These are phyloP conservation scores for Cyclotella choctawhatcheeana DNA, from an alignment of 108 stramenopile genomes.

Conservation along the genomic window DNA sequence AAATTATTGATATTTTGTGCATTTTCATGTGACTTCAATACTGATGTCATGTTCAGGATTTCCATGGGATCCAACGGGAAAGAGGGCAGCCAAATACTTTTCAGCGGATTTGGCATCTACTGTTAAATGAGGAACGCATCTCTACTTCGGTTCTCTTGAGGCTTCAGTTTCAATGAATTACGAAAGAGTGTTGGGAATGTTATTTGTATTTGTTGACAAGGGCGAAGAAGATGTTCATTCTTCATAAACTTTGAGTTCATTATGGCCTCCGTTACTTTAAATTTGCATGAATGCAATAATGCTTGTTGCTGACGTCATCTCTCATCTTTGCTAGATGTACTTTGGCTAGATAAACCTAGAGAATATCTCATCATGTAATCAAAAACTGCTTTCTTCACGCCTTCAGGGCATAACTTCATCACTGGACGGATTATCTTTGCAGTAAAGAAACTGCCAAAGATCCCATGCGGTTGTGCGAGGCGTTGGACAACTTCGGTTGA, in stretches of 20 bases:
- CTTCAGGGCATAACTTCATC: slow-evolving; percentile 65
- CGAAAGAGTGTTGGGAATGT: too few relatives aligned
- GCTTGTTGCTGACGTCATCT: slow-evolving; percentile 5
- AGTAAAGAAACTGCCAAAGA: slow-evolving; percentile 53
- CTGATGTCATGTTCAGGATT: not conserved
- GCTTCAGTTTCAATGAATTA: too few relatives aligned
- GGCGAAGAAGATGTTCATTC: too few relatives aligned
- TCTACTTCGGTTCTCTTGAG: too few relatives aligned
- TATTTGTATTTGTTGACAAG: too few relatives aligned
- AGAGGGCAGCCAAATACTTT: not conserved
- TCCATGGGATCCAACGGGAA: slow-evolving; percentile 9
- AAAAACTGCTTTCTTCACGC: slow-evolving; percentile 76
- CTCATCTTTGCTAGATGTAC: not conserved
- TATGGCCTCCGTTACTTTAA: too few relatives aligned
- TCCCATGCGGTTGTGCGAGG: slow-evolving; percentile 73
- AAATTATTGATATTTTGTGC: not conserved
- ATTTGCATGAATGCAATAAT: too few relatives aligned
- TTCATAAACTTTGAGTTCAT: too few relatives aligned
- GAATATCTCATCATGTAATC: slow-evolving; percentile 77
- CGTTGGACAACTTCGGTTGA: slow-evolving; percentile 85
- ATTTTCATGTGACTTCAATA: not conserved
- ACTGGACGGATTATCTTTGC: slow-evolving; percentile 73
- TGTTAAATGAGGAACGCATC: too few relatives aligned
- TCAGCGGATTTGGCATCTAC: too few relatives aligned
- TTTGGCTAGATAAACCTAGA: slow-evolving; percentile 55